Percentiles rank a stretch among this genome's conserved stretches.
Evolutionary conservation across 2,329 filamentous ascomycete genomes (phyloP).

Genomic region (Penicillium sp.): DNA sequence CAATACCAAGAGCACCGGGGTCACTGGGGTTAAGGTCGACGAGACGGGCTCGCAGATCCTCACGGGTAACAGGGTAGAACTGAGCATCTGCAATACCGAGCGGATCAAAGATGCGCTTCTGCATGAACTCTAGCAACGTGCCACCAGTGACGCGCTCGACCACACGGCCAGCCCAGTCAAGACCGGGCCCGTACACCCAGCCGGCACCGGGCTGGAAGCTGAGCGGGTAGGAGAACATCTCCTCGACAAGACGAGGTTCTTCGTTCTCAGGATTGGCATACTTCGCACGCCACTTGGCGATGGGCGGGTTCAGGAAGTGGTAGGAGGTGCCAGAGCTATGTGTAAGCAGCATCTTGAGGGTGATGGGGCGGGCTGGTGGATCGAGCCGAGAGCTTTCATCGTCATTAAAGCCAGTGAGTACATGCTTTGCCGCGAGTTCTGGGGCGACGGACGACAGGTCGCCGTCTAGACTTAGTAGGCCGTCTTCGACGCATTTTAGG

Average conservation of each 20-base stretch:
- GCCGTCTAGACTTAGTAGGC: slow-evolving; percentile 46
- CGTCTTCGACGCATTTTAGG: slow-evolving; percentile 56
- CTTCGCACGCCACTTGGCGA: slow-evolving; percentile 38
- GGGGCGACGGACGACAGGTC: slow-evolving; percentile 49
- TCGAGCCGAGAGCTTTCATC: slow-evolving; percentile 42
- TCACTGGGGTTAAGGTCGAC: slow-evolving; percentile 43
- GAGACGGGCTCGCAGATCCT: slow-evolving; percentile 35
- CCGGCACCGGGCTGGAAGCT: slow-evolving; percentile 50
- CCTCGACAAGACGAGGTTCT: slow-evolving; percentile 37
- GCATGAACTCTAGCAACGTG: slow-evolving; percentile 46
- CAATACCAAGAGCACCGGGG: slow-evolving; percentile 34
- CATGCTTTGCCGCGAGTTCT: slow-evolving; percentile 47
- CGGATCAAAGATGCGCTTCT: slow-evolving; percentile 46
- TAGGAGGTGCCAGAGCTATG: slow-evolving; percentile 53
- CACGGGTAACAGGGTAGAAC: slow-evolving; percentile 40
- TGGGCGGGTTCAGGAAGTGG: slow-evolving; percentile 39
- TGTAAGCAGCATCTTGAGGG: slow-evolving; percentile 51
- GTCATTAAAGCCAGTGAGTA: slow-evolving; percentile 49
- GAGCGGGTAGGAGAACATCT: slow-evolving; percentile 47
- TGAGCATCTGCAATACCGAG: slow-evolving; percentile 43
- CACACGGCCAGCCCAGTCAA: slow-evolving; percentile 55
- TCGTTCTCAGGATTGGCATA: slow-evolving; percentile 21
- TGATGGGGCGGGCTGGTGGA: slow-evolving; percentile 41
- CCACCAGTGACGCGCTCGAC: slow-evolving; percentile 49
- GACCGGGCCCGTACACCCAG: slow-evolving; percentile 51